Evolutionary conservation across 108 stramenopile genomes (phyloP), one percentile per base, ranked within the genome.

Genomic region (Cyclotella sp.): DNA sequence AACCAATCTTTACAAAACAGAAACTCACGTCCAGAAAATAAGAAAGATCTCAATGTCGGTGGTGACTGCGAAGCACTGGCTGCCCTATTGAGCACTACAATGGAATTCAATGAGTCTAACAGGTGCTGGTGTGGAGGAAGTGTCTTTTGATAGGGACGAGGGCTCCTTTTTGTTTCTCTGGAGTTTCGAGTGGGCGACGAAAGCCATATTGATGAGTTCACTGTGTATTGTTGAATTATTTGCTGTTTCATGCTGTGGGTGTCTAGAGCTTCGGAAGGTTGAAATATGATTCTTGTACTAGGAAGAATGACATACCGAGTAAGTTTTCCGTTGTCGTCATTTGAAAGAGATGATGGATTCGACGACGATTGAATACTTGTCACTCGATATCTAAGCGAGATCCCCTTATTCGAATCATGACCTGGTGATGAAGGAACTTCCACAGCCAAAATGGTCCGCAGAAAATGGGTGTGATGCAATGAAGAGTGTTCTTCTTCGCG

Each of bases 31-130:
- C 90, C 90, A 46, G 75, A 72, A 15, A 91, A 55, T 16, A 91
- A 58, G 49, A 89, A 84, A 12, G 80, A 77, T 4, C 88, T 71
- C 58, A 87, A 85, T 29, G 84, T 55, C 0, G 69, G 69, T 43
- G 64, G 81, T 0, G 42, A 28, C 10, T n/a, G 1, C 39, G 52
- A 34, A n/a, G 29, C 19, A 18, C 18, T 44, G 59, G 41, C 26
- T 22, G 57, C 15, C 45, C 8, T 10, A 15, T 28, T 34, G 51
- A 64, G 57, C 12, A 44, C 9, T 11, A 78, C 14, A 13, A 78
- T 71, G 24, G 68, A 63, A 40, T 55, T 39, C 16, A 78, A 44
- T 42, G 77, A 71, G 47, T 75, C 61, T n/a, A 76, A 42, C 29
- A 76, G 42, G 45, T 76, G 75, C 29, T 76, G 61, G 61, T 76